phyloP scores from a whole-genome alignment of 345 rosid genomes.

The Eucalyptus sp. region DNA sequence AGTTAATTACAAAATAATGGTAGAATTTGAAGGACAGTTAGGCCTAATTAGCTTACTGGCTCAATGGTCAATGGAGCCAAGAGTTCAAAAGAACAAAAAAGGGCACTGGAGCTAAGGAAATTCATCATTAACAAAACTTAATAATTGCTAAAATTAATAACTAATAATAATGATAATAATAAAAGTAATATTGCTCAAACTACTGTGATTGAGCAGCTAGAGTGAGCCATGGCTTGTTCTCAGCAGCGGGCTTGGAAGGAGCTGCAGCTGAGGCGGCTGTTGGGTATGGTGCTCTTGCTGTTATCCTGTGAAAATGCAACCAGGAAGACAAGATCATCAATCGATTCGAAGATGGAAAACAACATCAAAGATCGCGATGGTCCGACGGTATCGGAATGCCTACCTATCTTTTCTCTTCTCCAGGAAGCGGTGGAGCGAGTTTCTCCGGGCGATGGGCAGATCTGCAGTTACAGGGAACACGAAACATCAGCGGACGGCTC shows the following conservation, averaged over 20 bases:
- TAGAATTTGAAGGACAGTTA: neutral
- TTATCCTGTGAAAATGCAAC: conserved; percentile 24
- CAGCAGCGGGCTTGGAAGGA: conserved; percentile 34
- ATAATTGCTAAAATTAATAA: neutral
- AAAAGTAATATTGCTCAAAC: neutral
- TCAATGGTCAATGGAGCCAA: neutral
- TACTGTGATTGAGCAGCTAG: conserved; percentile 35
- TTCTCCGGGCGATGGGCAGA: conserved; percentile 86
- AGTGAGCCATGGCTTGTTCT: conserved; percentile 63
- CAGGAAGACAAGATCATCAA: too few relatives aligned
- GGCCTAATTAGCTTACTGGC: neutral
- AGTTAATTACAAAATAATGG: neutral
- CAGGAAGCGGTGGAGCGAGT: conserved; percentile 88
- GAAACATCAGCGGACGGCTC: neutral
- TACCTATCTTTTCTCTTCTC: conserved; percentile 95
- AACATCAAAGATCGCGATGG: neutral
- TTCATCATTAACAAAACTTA: neutral
- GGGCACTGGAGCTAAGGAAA: neutral
- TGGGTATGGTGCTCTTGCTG: conserved; percentile 59
- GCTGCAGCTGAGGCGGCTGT: conserved; percentile 3
- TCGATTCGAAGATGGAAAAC: neutral
- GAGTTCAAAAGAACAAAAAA: neutral
- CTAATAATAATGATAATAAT: neutral
- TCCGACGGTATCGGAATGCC: neutral
- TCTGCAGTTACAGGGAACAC: conserved; percentile 21